Percentiles rank a stretch among this genome's conserved stretches.
phyloP scores from a whole-genome alignment of 2,329 filamentous ascomycete genomes.

The Exserohilum turcica region DNA sequence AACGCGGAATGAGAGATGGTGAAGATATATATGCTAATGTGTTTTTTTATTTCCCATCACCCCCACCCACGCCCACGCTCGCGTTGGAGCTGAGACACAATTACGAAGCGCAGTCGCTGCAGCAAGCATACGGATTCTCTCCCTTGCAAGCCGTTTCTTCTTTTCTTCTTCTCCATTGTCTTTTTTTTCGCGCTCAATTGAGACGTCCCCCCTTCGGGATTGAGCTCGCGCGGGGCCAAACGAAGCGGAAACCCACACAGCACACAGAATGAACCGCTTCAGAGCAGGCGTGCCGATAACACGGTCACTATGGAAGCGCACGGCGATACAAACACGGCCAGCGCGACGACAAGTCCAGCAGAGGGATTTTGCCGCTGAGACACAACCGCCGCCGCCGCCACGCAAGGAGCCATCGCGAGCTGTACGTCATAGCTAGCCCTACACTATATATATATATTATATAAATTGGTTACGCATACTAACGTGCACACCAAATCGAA shows the following conservation, averaged over 20 bases:
- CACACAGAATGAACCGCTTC: slow-evolving; percentile 23
- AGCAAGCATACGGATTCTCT: too few relatives aligned
- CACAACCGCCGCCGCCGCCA: slow-evolving; percentile 17
- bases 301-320: slow-evolving; percentile 6
- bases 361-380: slow-evolving; percentile 25
- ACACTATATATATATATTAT: neutral
- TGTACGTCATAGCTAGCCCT: slow-evolving; percentile 20
- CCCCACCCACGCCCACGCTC: too few relatives aligned
- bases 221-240: neutral
- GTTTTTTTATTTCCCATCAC: neutral
- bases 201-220: too few relatives aligned
- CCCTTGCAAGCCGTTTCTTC: neutral
- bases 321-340: slow-evolving; percentile 5
- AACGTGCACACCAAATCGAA: neutral
- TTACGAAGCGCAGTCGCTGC: neutral
- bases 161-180: neutral
- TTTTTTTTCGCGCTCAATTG: neutral
- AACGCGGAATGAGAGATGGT: too few relatives aligned
- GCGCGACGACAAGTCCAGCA: slow-evolving; percentile 7
- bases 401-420: slow-evolving; percentile 27
- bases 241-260: neutral
- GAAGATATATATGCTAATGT: too few relatives aligned
- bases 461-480: neutral
- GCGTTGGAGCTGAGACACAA: neutral
- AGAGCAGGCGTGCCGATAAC: slow-evolving; percentile 1